phyloP scores from a whole-genome alignment of 2,329 filamentous ascomycete species.

The Fusarium buharicum region DNA sequence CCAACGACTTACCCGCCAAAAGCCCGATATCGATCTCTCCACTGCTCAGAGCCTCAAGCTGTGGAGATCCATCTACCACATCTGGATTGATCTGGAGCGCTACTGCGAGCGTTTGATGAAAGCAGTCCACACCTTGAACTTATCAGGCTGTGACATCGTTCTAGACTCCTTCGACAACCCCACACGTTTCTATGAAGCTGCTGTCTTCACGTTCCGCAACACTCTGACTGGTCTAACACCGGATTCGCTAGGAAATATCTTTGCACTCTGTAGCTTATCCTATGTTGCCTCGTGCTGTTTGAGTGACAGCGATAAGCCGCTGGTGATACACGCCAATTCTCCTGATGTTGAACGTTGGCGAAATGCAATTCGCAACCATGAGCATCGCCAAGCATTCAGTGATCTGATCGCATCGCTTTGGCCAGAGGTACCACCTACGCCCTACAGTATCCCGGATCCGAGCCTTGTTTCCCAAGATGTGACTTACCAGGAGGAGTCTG shows the following conservation, averaged over 20 bases:
- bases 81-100: rapidly evolving
- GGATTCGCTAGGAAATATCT: background rate
- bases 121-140: rapidly evolving
- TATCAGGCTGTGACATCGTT: rapidly evolving
- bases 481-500: no score
- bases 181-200: background rate
- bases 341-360: background rate
- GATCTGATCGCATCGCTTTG: rapidly evolving
- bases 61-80: rapidly evolving
- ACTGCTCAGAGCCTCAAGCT: background rate
- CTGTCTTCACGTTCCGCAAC: background rate
- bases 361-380: background rate
- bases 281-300: background rate
- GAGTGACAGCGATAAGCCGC: rapidly evolving
- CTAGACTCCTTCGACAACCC: background rate
- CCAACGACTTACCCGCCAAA: no score
- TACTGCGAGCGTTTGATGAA: rapidly evolving
- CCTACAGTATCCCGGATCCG: no score
- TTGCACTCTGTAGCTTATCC: conserved; percentile 3
- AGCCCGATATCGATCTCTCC: no score
- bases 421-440: background rate
- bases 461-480: no score
- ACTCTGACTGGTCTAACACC: background rate
- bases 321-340: background rate
- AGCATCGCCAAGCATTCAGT: background rate